A percentile compares a stretch with the other conserved stretches of the same genome.
Evolutionary conservation across 805 yeast species (phyloP).

Genomic region (Cyberlindnera veronae): DNA sequence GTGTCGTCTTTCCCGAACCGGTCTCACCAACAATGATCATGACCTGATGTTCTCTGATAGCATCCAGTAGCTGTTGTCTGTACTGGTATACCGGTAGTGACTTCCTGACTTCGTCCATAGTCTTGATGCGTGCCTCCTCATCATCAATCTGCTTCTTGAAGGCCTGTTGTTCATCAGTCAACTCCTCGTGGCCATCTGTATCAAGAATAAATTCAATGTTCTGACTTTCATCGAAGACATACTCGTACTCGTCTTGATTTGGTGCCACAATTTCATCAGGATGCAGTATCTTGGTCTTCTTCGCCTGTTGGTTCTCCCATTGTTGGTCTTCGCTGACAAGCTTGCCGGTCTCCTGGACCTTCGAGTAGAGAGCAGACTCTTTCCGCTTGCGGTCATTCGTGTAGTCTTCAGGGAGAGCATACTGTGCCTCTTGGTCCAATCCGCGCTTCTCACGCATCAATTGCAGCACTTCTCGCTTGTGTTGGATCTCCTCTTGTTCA

Average conservation of each 20-base stretch:
- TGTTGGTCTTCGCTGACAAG: slow-evolving; percentile 22
- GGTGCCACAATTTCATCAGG: slow-evolving; percentile 42
- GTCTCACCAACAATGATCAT: slow-evolving; percentile 81
- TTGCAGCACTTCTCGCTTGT: slow-evolving; percentile 47
- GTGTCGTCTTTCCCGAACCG: slow-evolving; percentile 95
- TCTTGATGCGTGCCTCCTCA: slow-evolving; percentile 32
- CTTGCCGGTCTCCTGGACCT: slow-evolving; percentile 38
- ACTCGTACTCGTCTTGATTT: slow-evolving; percentile 57
- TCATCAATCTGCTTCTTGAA: slow-evolving; percentile 33
- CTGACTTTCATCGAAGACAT: slow-evolving; percentile 69
- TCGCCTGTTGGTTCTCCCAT: slow-evolving; percentile 23
- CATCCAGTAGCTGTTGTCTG: slow-evolving; percentile 54
- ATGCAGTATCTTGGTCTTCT: slow-evolving; percentile 26
- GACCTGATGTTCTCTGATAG: slow-evolving; percentile 61
- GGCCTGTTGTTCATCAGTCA: slow-evolving; percentile 30
- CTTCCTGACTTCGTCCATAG: slow-evolving; percentile 42
- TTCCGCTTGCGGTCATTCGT: slow-evolving; percentile 54
- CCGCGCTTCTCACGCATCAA: slow-evolving; percentile 39
- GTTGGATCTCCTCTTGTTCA: slow-evolving; percentile 49
- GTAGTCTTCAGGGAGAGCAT: slow-evolving; percentile 55
- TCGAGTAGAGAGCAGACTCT: slow-evolving; percentile 43
- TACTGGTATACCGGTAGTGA: slow-evolving; percentile 74
- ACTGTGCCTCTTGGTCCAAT: slow-evolving; percentile 35
- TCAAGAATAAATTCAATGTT: slow-evolving; percentile 50
- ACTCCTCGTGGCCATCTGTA: slow-evolving; percentile 18